These are phyloP conservation scores for Trypanosoma lewisi DNA, from an alignment of 208 protist genomes.

Conservation along the genomic window DNA sequence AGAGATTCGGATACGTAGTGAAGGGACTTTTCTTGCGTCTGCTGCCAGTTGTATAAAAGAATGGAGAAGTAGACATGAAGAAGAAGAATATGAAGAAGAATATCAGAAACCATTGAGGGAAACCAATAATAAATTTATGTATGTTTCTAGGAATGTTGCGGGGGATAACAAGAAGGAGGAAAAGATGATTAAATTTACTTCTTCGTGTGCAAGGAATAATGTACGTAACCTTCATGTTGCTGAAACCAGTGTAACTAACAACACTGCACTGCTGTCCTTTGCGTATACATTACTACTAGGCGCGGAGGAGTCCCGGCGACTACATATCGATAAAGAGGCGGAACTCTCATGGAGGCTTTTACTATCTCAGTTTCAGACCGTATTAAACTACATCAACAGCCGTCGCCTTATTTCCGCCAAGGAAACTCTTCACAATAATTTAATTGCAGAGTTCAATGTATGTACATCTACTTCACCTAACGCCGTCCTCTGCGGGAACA, in stretches of 20 bases:
- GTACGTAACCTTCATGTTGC: too few species aligned
- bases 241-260: too few species aligned
- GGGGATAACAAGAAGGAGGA: background rate
- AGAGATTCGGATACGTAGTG: background rate
- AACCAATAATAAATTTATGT: too few species aligned
- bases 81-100: background rate
- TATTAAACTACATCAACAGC: conserved; percentile 6
- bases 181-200: background rate
- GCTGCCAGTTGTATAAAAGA: background rate
- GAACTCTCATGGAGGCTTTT: conserved; percentile 15
- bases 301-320: conserved; percentile 9
- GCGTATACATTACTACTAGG: conserved; percentile 7
- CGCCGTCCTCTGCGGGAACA: background rate
- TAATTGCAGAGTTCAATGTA: background rate
- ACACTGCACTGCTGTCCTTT: background rate
- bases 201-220: background rate
- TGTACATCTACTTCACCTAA: background rate
- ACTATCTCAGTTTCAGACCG: background rate
- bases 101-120: background rate
- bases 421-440: conserved; percentile 2
- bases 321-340: conserved; percentile 5
- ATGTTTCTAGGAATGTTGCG: background rate
- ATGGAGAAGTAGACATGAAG: too few species aligned
- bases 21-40: background rate
- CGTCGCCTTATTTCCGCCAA: conserved; percentile 7